Conservation (phyloP, 2,329 filamentous ascomycete species). For the Phialocephala sp. region DNA sequence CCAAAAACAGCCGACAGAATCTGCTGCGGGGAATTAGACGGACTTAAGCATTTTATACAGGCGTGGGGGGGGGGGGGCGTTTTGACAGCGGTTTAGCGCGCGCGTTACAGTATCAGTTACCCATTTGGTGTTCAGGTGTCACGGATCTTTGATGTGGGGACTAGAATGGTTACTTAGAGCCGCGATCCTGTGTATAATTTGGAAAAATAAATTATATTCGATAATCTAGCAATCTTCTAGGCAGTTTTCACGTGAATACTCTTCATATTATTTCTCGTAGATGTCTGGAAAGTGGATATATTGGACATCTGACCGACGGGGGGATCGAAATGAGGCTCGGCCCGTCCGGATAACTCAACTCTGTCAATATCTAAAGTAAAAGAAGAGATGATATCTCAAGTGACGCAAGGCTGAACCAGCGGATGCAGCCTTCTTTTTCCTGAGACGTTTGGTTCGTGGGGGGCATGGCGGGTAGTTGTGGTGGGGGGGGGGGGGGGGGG, state of each 20-base stretch:
- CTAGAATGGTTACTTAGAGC: not conserved
- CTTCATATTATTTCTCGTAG: too few relatives aligned
- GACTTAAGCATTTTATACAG: not conserved
- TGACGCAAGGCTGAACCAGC: not conserved
- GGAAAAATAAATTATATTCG: not conserved
- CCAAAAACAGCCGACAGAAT: not conserved
- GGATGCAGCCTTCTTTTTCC: not conserved
- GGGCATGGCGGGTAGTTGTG: not conserved
- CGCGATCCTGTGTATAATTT: not conserved
- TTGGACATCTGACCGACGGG: too few relatives aligned
- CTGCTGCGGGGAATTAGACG: not conserved
- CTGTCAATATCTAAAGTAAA: not conserved
- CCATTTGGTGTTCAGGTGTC: constrained; percentile 2
- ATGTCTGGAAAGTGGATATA: too few relatives aligned
- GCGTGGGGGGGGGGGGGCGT: not conserved
- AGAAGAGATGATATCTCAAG: not conserved
- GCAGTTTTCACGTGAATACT: too few relatives aligned
- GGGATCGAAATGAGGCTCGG: too few relatives aligned
- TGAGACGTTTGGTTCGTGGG: not conserved
- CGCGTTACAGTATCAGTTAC: not conserved
- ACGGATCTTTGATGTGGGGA: not conserved
- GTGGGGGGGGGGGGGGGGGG: too few relatives aligned
- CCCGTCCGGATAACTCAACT: not conserved
- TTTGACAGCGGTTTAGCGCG: constrained; percentile 6
- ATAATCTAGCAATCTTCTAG: too few relatives aligned